Evolutionary conservation across 306 rosid genomes (phyloP), one percentile per base, ranked within the genome.

Genomic region (Carpinus viminea): DNA sequence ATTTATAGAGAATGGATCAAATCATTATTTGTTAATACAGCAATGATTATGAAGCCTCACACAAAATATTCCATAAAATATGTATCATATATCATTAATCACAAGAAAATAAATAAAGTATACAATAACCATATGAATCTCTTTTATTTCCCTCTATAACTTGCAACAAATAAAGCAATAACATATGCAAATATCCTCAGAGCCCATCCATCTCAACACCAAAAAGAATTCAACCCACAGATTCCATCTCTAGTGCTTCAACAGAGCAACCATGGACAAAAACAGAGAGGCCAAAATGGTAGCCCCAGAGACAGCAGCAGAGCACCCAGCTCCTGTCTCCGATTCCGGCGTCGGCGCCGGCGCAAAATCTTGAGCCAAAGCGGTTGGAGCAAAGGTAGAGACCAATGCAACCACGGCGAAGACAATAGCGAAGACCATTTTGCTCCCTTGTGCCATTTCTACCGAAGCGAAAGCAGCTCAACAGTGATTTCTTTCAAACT

Each of bases 241-340:
- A 72, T 31, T 36, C 43, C 0, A 12, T 16, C 24, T 74, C 12
- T 18, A 66, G 26, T 80, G 80, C 83, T 78, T 84, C 45, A 76
- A 81, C 34, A 80, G 56, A 10, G 85, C 83, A 0, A 79, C 56
- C 56, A 81, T 31, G 50, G 88, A 83, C 5, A 82, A 7, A 45
- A 78, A 70, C 66, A 76, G 16, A 16, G 87, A 89, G 59, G 78
- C 81, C 50, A 60, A 83, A 17, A 87, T 38, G 76, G 85, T 8
- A 2, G 83, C 76, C n/a, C 84, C 72, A 0, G 91, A 91, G 52
- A 74, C 45, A 0, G 83, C 78, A 0, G 69, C 57, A 56, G 75
- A 76, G 48, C 68, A 70, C 4, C 85, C 80, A 0, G 85, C 84
- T 54, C 89, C 91, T 45, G 45, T 76, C 0, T 74, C 75, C 0